phyloP scores from a whole-genome alignment of 805 yeast species.

The Kluyveromyces starmeri region DNA sequence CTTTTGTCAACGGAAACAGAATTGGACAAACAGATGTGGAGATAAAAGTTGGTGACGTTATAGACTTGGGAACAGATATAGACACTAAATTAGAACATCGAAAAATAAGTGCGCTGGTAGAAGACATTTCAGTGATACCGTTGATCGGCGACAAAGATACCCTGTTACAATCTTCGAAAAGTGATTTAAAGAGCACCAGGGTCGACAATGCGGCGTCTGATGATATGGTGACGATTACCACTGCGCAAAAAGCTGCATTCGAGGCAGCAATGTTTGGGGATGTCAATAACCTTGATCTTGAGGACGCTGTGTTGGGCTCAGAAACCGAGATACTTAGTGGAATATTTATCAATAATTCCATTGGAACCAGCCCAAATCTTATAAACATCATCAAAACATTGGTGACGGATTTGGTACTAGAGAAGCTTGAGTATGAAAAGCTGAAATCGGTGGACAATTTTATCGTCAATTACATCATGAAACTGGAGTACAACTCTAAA shows the following conservation, averaged over 20 bases:
- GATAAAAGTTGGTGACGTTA: conserved; percentile 68
- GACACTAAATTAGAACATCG: conserved; percentile 58
- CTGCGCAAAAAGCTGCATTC: conserved; percentile 32
- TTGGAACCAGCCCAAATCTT: conserved; percentile 47
- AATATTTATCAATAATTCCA: conserved; percentile 48
- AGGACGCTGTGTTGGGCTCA: conserved; percentile 42
- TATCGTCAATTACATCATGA: conserved; percentile 38
- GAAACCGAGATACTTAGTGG: conserved; percentile 44
- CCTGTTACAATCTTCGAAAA: not conserved
- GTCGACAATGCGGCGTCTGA: conserved; percentile 1
- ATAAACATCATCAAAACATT: conserved; percentile 48
- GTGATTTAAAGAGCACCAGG: not conserved
- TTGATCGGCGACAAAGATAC: conserved; percentile 22
- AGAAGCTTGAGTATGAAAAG: conserved; percentile 50
- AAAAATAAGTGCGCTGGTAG: conserved; percentile 78
- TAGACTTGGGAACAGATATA: conserved; percentile 91
- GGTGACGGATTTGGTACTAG: conserved; percentile 45
- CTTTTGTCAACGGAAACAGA: conserved; percentile 74
- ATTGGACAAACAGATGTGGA: conserved; percentile 50
- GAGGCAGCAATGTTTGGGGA: conserved; percentile 60
- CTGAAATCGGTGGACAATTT: conserved; percentile 47
- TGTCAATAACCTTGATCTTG: conserved; percentile 37
- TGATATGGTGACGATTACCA: conserved; percentile 10
- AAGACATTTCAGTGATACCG: conserved; percentile 50
- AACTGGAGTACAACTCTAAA: conserved; percentile 25